phyloP scores from a whole-genome alignment of 176 grass and related monocot species.

The Carex cristatella region DNA sequence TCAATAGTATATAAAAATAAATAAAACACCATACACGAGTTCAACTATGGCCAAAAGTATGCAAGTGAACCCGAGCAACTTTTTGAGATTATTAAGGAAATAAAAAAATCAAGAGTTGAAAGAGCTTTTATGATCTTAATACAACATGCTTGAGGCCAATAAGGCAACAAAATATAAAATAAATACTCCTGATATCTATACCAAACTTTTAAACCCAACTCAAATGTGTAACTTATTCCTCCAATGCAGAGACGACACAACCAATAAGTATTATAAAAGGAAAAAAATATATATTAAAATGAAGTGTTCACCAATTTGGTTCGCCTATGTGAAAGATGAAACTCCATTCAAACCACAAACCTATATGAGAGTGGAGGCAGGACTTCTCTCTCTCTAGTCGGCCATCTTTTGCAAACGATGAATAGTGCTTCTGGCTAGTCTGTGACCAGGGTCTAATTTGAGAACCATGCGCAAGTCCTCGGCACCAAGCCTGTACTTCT shows the following conservation, averaged over 20 bases:
- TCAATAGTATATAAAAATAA: neutral
- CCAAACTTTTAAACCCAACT: neutral
- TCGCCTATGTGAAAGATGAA: neutral
- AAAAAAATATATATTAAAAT: neutral
- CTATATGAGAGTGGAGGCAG: neutral
- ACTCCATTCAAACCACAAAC: constrained; percentile 13
- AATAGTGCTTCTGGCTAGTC: constrained; percentile 92
- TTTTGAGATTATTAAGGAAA: neutral
- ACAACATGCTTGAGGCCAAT: neutral
- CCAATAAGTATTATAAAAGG: constrained; percentile 1
- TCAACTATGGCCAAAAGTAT: neutral
- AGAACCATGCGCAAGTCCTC: constrained; percentile 96
- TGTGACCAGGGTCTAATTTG: constrained; percentile 85
- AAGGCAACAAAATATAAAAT: neutral
- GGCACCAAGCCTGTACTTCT: constrained; percentile 91
- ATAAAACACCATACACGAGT: neutral
- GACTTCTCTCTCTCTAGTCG: constrained; percentile 43
- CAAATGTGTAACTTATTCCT: constrained; percentile 20
- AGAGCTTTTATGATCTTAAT: constrained; percentile 9
- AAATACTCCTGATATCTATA: neutral
- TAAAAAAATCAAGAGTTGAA: neutral
- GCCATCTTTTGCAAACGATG: constrained; percentile 94
- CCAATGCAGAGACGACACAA: neutral
- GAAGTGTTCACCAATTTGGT: constrained; percentile 19
- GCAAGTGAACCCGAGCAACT: neutral